A percentile compares a stretch with the other conserved stretches of the same genome.
Conservation (phyloP, 345 rosid species). For the Lumnitzera littorea region DNA sequence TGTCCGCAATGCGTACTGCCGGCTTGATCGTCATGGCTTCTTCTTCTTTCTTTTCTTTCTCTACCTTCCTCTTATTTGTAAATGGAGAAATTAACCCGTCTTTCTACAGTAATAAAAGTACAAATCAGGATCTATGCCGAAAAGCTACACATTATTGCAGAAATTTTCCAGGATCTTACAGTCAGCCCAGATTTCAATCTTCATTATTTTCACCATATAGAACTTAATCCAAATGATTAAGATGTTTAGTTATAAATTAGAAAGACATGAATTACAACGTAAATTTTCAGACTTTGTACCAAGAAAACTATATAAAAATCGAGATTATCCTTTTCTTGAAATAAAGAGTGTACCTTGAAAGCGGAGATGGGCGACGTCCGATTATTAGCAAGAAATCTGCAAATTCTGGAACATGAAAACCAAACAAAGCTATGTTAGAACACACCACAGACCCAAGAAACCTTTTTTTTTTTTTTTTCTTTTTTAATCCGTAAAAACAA, state of each 20-base stretch:
- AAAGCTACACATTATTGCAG: too few relatives aligned
- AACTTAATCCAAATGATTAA: too few relatives aligned
- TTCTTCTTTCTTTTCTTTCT: constrained; percentile 14
- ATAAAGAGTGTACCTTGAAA: constrained; percentile 31
- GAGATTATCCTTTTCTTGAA: not conserved
- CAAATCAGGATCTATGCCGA: too few relatives aligned
- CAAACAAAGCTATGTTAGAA: constrained; percentile 19
- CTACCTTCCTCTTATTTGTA: constrained; percentile 12
- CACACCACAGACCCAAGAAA: not conserved
- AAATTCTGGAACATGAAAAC: constrained; percentile 31
- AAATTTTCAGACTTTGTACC: not conserved
- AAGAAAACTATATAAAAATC: not conserved
- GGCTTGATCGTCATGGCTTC: constrained; percentile 75
- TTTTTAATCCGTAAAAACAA: not conserved
- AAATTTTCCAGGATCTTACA: too few relatives aligned
- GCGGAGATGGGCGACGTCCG: constrained; percentile 21
- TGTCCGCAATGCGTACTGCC: constrained; percentile 54
- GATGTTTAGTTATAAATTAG: too few relatives aligned
- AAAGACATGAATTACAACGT: too few relatives aligned
- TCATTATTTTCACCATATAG: too few relatives aligned
- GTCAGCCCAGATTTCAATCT: too few relatives aligned
- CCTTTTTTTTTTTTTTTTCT: not conserved
- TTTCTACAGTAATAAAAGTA: constrained; percentile 27
- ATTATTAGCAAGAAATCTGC: constrained; percentile 28
- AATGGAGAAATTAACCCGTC: constrained; percentile 15